Evolutionary conservation across 371 early-diverging fungal species (phyloP).

Genomic region (Mortierella sp.): DNA sequence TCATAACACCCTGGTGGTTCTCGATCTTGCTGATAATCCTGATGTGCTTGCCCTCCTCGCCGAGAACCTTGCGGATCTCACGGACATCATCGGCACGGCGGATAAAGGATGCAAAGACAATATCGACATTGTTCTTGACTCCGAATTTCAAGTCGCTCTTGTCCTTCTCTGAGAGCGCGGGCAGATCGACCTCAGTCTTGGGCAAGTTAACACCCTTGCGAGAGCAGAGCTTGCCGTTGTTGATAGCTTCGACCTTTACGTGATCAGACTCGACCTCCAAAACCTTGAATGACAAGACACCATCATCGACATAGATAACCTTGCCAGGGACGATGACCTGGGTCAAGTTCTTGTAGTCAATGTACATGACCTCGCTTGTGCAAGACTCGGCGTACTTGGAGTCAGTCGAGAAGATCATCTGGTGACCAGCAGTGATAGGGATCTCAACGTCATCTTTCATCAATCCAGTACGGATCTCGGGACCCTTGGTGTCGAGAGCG

Average conservation of each 20-base stretch:
- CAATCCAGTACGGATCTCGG: conserved; percentile 87
- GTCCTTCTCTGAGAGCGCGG: conserved; percentile 96
- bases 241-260: conserved; percentile 81
- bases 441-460: conserved; percentile 76
- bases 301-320: conserved; percentile 90
- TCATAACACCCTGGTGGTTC: conserved; percentile 94
- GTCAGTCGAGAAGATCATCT: conserved; percentile 89
- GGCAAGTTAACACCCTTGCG: conserved; percentile 94
- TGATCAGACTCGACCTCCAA: conserved; percentile 72
- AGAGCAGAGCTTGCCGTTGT: conserved; percentile 81
- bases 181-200: conserved; percentile 88
- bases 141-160: conserved; percentile 92
- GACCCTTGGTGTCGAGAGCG: conserved; percentile 92
- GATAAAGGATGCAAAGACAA: conserved; percentile 98
- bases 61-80: conserved; percentile 85
- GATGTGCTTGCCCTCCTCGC: conserved; percentile 84
- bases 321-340: conserved; percentile 86
- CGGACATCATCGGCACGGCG: conserved; percentile 90
- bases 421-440: conserved; percentile 78
- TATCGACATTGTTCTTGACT: conserved; percentile 94
- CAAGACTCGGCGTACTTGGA: conserved; percentile 73
- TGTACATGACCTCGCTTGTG: conserved; percentile 79
- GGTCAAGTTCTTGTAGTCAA: conserved; percentile 91
- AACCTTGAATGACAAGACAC: conserved; percentile 87
- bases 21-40: conserved; percentile 98